These are phyloP conservation scores for Lasiosphaeria hispida DNA, from an alignment of 495 filamentous ascomycete genomes.

Conservation along the genomic window DNA sequence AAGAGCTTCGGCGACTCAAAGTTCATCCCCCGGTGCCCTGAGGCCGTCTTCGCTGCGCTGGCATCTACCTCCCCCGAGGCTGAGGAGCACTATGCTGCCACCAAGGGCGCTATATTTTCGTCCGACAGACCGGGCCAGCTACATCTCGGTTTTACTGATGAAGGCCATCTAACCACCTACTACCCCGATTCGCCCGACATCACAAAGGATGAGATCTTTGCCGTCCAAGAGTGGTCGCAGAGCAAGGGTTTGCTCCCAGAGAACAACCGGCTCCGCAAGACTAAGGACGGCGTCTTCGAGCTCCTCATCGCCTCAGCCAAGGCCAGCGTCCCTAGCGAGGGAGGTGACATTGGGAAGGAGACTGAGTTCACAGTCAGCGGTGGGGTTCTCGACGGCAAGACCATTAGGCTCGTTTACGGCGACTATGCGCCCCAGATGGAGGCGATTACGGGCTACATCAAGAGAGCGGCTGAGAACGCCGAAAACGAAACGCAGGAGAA, in stretches of 20 bases:
- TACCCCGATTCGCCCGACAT: constrained; percentile 87
- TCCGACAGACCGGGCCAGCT: constrained; percentile 64
- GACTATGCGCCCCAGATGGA: constrained; percentile 79
- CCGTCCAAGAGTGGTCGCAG: constrained; percentile 70
- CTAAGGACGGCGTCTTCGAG: constrained; percentile 66
- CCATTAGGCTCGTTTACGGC: constrained; percentile 70
- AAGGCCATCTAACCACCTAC: constrained; percentile 85
- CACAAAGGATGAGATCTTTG: constrained; percentile 77
- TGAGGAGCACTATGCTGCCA: constrained; percentile 63
- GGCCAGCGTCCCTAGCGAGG: constrained; percentile 46
- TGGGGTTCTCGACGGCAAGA: constrained; percentile 64
- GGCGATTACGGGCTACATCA: constrained; percentile 68
- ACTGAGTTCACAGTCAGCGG: constrained; percentile 63
- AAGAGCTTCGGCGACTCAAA: constrained; percentile 95
- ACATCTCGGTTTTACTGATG: constrained; percentile 80
- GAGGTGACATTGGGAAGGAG: constrained; percentile 68
- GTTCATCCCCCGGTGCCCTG: constrained; percentile 77
- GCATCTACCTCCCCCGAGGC: constrained; percentile 60
- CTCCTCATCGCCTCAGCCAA: constrained; percentile 77
- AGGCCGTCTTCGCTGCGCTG: constrained; percentile 67
- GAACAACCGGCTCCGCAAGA: constrained; percentile 85
- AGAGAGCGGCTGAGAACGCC: constrained; percentile 70
- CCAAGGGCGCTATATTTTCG: constrained; percentile 72
- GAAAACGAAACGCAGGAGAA: constrained; percentile 80
- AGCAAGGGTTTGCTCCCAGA: constrained; percentile 70